A percentile compares a stretch with the other conserved stretches of the same genome.
Conservation (phyloP, 1,139 yeast species). For the Saccharomyces hybrid region DNA sequence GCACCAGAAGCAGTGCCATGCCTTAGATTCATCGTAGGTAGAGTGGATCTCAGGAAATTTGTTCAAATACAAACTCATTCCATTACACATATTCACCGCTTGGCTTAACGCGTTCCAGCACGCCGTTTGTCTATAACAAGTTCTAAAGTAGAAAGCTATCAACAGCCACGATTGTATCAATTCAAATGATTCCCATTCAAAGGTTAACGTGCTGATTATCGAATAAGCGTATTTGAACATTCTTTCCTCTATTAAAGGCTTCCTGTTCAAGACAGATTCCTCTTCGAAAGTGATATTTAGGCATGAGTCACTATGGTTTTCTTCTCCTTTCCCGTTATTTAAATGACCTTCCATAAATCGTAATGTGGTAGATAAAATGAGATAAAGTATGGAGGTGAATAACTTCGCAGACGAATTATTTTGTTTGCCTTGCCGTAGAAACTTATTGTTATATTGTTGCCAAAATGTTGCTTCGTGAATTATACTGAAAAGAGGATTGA, state of each 20-base stretch:
- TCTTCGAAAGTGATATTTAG: conserved; percentile 31
- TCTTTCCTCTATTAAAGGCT: conserved; percentile 38
- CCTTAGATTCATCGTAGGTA: conserved; percentile 43
- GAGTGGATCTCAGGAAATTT: conserved; percentile 26
- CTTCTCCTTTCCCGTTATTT: background rate
- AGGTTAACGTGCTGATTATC: conserved; percentile 44
- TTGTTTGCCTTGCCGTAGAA: conserved; percentile 18
- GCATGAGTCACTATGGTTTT: conserved; percentile 12
- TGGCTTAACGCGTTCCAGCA: conserved; percentile 46
- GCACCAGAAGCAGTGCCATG: conserved; percentile 51
- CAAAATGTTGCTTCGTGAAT: conserved; percentile 49
- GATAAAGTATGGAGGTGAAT: conserved; percentile 46
- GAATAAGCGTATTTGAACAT: conserved; percentile 46
- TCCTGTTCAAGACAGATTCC: conserved; percentile 4
- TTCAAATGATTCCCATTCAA: conserved; percentile 65
- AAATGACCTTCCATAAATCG: conserved; percentile 42
- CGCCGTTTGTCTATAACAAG: conserved; percentile 52
- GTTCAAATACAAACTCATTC: conserved; percentile 45
- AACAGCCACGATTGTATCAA: conserved; percentile 58
- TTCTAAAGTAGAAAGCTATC: conserved; percentile 46
- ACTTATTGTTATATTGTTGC: conserved; percentile 37
- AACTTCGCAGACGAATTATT: conserved; percentile 34
- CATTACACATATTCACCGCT: conserved; percentile 48
- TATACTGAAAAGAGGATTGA: conserved; percentile 51
- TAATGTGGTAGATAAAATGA: conserved; percentile 46